Evolutionary conservation across 495 filamentous ascomycete species (phyloP), one percentile per base, ranked within the genome.

Genomic region (Geopyxis carbonaria): DNA sequence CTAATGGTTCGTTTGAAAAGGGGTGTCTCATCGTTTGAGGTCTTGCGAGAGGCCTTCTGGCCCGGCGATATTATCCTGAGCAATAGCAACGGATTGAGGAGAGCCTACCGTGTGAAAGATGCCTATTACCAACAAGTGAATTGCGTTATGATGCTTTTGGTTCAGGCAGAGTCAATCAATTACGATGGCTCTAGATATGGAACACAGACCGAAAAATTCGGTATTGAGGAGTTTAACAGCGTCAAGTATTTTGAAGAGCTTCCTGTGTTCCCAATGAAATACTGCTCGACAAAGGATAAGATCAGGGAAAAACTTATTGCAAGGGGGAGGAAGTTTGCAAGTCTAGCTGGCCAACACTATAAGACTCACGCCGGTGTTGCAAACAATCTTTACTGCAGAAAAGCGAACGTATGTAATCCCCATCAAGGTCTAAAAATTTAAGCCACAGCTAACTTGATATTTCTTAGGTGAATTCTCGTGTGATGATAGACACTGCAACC

Each of bases 161-260:
- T n/a, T n/a, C n/a, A n/a, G n/a, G n/a, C n/a, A 45, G 53, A 65
- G 27, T 70, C 68, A 39, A 60, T 79, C 31, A 72, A 78, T 38
- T 75, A 62, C 38, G 64, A 76, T 37, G 77, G 78, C 10, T 61
- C 64, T 7, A 58, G 53, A 0, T 78, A 77, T 40, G 73, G 76
- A 8, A 62, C 60, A 7, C 49, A 49, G 24, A 53, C 56, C 29
- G 46, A 62, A 14, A 44, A 46, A 3, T 61, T 71, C 35, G 43
- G 45, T 14, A 66, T 80, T 21, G 47, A 48, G 19, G 39, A 47
- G 15, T 81, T 71, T 46, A 50, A 58, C 15, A 76, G 76, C n/a
- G 75, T 72, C 21, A 58, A 48, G 15, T 56, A 64, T 14, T 74
- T 80, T 49, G 67, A 54, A 1, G 57, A 62, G 1, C 62, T 81